Evolutionary conservation across 768 basidiomycete species (phyloP).

Genomic region (Trametes villosa): DNA sequence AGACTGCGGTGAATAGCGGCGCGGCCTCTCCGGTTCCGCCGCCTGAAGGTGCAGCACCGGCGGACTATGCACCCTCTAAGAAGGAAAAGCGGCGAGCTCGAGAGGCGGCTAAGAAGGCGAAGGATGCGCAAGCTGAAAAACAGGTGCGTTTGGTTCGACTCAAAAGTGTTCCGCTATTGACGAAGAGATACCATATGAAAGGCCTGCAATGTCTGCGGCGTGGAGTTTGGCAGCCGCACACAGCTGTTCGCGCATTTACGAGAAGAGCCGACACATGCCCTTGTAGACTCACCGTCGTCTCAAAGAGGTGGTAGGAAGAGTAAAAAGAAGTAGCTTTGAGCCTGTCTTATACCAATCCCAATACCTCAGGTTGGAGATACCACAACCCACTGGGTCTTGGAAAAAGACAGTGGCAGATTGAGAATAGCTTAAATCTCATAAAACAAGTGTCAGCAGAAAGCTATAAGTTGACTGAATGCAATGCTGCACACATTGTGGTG

Average conservation of each 20-base stretch:
- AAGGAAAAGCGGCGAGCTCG: conserved; percentile 79
- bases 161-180: too few relatives aligned
- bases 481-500: too few relatives aligned
- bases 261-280: conserved; percentile 70
- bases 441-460: too few relatives aligned
- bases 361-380: too few relatives aligned
- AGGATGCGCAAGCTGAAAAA: conserved; percentile 32
- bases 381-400: too few relatives aligned
- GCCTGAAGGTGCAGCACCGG: neutral
- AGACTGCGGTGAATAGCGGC: neutral
- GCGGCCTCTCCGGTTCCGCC: neutral
- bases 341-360: too few relatives aligned
- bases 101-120: conserved; percentile 72
- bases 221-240: conserved; percentile 66
- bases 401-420: too few relatives aligned
- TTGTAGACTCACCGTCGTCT: conserved; percentile 40
- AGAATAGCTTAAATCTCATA: too few relatives aligned
- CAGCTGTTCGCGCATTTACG: conserved; percentile 74
- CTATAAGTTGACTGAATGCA: too few relatives aligned
- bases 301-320: conserved; percentile 35
- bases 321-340: too few relatives aligned
- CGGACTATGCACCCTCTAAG: conserved; percentile 56
- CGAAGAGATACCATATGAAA: too few relatives aligned
- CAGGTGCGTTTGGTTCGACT: neutral
- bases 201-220: conserved; percentile 60